Evolutionary conservation across 345 rosid species (phyloP), one percentile per base, ranked within the genome.

Genomic region (Eutrema japonicum): DNA sequence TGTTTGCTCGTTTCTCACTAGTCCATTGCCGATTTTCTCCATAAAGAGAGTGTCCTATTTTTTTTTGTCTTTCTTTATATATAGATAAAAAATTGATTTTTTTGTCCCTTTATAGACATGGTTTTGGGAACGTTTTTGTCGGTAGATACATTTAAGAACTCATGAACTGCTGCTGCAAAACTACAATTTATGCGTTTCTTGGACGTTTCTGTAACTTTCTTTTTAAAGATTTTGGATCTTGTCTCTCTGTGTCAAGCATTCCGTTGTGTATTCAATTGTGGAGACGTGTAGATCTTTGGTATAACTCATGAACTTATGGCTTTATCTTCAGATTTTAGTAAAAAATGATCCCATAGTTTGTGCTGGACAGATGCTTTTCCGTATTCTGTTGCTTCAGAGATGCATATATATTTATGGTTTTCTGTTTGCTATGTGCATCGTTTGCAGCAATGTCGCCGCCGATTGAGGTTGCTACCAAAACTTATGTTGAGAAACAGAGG

Each of bases 391-490:
- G 57, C 50, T 48, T 8, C 18, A 13, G 7, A 70, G 48, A 46
- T 52, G 41, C 67, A 36, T 48, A 42, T 48, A 42, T 59, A 13
- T 66, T 61, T 26, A 14, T 61, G 63, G 42, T 42, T 43, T 18
- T 11, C 36, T 62, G 66, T 76, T 76, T 45, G 38, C 7, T 51
- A 8, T 60, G 30, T 54, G 41, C 55, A 41, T 46, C 60, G 55
- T 49, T 73, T 74, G 79, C 79, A 86, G 92, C 36, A 22, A 93
- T 93, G 96, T 81, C 84, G 63, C 91, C 90, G 61, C 88, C 96
- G 6, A 80, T 82, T 72, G 97, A 88, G 78, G 55, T 84, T 52
- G 30, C 84, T 59, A 29, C 26, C 74, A 84, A 86, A 68, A 47
- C 51, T 7, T 58, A 71, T 42, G 76, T 11, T 18, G 55, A 76